Evolutionary conservation across 768 basidiomycete species (phyloP), one percentile per base, ranked within the genome.

Genomic region (Termitomyces bulborhizus): DNA sequence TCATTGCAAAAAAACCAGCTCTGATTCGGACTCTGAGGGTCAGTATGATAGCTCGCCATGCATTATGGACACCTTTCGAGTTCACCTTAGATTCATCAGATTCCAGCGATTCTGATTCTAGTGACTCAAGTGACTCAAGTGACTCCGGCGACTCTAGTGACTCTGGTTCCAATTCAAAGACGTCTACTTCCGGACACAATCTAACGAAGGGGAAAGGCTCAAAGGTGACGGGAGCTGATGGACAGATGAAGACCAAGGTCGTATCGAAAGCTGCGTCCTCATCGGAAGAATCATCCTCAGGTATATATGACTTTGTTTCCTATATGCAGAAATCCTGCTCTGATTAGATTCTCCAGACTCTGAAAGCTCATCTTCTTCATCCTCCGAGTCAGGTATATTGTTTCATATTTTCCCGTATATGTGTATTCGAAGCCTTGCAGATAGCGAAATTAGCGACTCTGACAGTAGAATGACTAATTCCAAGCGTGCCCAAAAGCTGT

Each of bases 371-470:
- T 67, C 65, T 9, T 67, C 51, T 7, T 51, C 59, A 4, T 58
- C 69, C 18, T 66, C 69, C 0, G 66, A 68, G 37, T 71, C 69
- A 46, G 69, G 66, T 68, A 51, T 54, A 55, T 18, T 40, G 37
- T 37, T 18, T 13, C 6, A 18, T 40, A 2, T 40, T 26, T 29
- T 50, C 4, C 6, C 26, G 4, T 13, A 12, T 16, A 31, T 34
- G 45, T 34, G 18, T 41, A n/a, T 49, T 29, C 49, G 53, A 54
- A 53, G 12, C 43, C 15, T 44, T 42, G 15, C 51, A 72, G 71
- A 68, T 55, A 71, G 76, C 43, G 70, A 76, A 59, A 73, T 71
- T 13, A 74, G 69, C 51, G 69, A 74, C 55, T 55, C 67, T 15
- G 53, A 49, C 3, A 24, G 51, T 1, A 54, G 34, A 45, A 51